These are phyloP conservation scores for Globisporangium yorkense DNA, from an alignment of 352 stramenopile genomes.

Conservation along the genomic window DNA sequence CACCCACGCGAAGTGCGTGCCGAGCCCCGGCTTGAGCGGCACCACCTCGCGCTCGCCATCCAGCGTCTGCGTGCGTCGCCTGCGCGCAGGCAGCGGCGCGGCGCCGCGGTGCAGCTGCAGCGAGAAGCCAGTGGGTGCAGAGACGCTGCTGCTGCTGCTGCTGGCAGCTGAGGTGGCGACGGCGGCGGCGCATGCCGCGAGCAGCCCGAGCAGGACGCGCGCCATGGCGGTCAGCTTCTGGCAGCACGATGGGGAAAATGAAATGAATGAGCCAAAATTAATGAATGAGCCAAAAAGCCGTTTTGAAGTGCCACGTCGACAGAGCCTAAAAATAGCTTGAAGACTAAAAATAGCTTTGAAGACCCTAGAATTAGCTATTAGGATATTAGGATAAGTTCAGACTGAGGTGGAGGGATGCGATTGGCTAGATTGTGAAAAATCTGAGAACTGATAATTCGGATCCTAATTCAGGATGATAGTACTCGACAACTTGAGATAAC, in stretches of 20 bases:
- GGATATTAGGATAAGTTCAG: too few species aligned
- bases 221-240: neutral
- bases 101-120: neutral
- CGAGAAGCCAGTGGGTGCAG: neutral
- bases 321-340: too few species aligned
- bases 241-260: neutral
- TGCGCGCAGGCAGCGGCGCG: neutral
- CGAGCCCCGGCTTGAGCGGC: neutral
- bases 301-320: neutral
- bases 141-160: neutral
- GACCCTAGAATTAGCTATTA: too few species aligned
- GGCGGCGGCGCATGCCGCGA: neutral
- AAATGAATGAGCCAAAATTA: neutral
- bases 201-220: neutral
- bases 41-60: neutral
- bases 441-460: too few species aligned
- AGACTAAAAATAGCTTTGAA: too few species aligned
- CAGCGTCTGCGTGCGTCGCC: neutral
- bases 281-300: too few species aligned
- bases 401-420: too few species aligned
- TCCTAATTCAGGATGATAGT: too few species aligned
- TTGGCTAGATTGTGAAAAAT: too few species aligned
- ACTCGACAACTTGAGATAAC: too few species aligned
- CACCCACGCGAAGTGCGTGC: constrained; percentile 81
- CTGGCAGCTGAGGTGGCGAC: neutral